Conservation (phyloP, 2,329 filamentous ascomycete species). For the Podosphaera fusca region DNA sequence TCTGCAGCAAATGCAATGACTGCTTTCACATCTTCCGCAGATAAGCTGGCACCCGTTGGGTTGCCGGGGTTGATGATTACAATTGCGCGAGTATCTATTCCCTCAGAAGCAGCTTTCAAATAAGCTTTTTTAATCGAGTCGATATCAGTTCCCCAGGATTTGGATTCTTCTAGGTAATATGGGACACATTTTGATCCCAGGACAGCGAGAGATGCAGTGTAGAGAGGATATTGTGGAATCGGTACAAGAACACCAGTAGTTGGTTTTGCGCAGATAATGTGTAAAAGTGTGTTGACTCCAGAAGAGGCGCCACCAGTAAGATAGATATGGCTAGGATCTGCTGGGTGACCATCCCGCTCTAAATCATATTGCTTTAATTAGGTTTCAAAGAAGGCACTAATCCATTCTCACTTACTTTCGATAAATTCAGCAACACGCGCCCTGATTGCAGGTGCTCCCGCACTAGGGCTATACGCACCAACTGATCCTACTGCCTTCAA, state of each 20-base stretch:
- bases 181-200: conserved; percentile 73
- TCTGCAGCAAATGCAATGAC: conserved; percentile 75
- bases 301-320: conserved; percentile 79
- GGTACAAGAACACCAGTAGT: conserved; percentile 73
- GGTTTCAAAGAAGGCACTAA: not conserved
- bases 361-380: conserved; percentile 4
- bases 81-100: conserved; percentile 73
- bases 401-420: conserved; percentile 34
- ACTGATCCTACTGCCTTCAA: conserved; percentile 72
- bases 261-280: conserved; percentile 60
- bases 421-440: conserved; percentile 85
- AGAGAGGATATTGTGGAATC: conserved; percentile 94
- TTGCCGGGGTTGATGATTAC: conserved; percentile 98
- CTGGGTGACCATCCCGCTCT: conserved; percentile 72
- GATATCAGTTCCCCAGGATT: conserved; percentile 72
- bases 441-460: conserved; percentile 66
- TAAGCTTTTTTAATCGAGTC: conserved; percentile 52
- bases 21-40: conserved; percentile 52
- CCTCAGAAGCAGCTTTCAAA: conserved; percentile 49
- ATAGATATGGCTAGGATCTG: conserved; percentile 64
- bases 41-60: conserved; percentile 74
- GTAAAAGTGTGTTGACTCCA: conserved; percentile 80
- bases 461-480: conserved; percentile 88
- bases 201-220: conserved; percentile 75
- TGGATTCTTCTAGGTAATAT: conserved; percentile 76